phyloP scores from a whole-genome alignment of 441 rosid species.

The Populus tomentosa region DNA sequence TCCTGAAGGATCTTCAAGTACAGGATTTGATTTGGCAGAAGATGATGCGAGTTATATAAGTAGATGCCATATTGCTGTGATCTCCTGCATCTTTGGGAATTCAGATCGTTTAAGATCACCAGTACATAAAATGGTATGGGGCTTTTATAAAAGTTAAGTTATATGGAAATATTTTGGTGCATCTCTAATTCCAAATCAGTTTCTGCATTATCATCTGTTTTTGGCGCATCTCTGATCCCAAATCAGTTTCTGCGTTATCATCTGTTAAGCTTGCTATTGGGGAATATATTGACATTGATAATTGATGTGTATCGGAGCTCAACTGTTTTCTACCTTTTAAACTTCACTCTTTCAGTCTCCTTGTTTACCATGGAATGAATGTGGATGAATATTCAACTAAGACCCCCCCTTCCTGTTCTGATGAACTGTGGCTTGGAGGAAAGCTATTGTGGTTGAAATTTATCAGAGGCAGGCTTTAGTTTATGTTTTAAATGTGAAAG shows the following conservation, averaged over 20 bases:
- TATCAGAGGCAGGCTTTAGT: no score
- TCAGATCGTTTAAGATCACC: slow-evolving; percentile 91
- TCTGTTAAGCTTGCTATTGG: not conserved
- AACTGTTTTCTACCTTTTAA: no score
- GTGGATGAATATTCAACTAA: no score
- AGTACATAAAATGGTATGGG: slow-evolving; percentile 62
- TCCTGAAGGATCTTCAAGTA: slow-evolving; percentile 69
- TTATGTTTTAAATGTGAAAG: no score
- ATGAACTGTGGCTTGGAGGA: no score
- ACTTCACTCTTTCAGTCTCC: no score
- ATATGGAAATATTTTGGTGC: not conserved
- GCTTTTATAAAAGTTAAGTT: not conserved
- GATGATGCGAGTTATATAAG: slow-evolving; percentile 83
- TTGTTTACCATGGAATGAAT: no score
- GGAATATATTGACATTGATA: not conserved
- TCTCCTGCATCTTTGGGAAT: slow-evolving; percentile 95
- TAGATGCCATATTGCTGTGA: slow-evolving; percentile 90
- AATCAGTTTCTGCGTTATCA: no score
- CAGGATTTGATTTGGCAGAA: slow-evolving; percentile 93
- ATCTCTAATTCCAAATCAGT: not conserved
- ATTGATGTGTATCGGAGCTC: not conserved
- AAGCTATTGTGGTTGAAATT: no score
- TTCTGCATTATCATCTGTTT: not conserved
- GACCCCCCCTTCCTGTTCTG: no score
- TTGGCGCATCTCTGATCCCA: no score